phyloP scores from a whole-genome alignment of 352 stramenopile species.

The Globisporangium carolinianum region DNA sequence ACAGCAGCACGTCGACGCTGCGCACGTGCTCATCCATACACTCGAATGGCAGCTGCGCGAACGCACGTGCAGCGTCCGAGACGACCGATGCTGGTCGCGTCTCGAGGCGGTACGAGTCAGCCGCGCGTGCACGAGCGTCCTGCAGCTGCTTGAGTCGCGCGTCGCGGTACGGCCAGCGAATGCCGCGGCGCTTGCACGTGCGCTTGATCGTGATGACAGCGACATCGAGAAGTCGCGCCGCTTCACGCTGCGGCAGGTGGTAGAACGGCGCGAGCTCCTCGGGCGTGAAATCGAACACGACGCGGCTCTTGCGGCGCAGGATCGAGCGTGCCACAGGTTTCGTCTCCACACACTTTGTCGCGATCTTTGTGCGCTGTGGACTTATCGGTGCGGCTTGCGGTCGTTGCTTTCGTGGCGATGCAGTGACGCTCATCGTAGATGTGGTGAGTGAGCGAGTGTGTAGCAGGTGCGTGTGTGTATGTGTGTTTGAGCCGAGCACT shows the following conservation, averaged over 20 bases:
- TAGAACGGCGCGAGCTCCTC: conserved; percentile 33
- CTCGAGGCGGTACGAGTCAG: too few relatives aligned
- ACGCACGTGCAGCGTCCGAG: conserved; percentile 7
- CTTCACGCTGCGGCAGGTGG: conserved; percentile 40
- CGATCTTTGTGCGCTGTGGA: background rate
- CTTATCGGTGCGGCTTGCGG: background rate
- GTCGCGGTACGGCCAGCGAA: conserved; percentile 31
- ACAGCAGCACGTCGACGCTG: background rate
- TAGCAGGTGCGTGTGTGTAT: background rate
- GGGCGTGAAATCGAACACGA: conserved; percentile 31
- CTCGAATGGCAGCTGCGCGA: conserved; percentile 5
- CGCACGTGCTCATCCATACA: conserved; percentile 9
- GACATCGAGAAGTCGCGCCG: conserved; percentile 18
- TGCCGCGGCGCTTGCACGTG: conserved; percentile 23
- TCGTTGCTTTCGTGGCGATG: background rate
- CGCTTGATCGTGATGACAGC: conserved; percentile 36
- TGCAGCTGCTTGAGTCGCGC: conserved; percentile 18
- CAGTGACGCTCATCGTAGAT: background rate
- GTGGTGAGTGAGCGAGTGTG: background rate
- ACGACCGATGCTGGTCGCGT: background rate
- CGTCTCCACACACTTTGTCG: background rate
- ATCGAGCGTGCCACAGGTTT: background rate
- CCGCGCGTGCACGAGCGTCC: background rate
- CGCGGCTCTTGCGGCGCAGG: conserved; percentile 33
- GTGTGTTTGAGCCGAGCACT: background rate